Evolutionary conservation across 495 filamentous ascomycete species (phyloP).

Genomic region (Penicillium robsamsonii): DNA sequence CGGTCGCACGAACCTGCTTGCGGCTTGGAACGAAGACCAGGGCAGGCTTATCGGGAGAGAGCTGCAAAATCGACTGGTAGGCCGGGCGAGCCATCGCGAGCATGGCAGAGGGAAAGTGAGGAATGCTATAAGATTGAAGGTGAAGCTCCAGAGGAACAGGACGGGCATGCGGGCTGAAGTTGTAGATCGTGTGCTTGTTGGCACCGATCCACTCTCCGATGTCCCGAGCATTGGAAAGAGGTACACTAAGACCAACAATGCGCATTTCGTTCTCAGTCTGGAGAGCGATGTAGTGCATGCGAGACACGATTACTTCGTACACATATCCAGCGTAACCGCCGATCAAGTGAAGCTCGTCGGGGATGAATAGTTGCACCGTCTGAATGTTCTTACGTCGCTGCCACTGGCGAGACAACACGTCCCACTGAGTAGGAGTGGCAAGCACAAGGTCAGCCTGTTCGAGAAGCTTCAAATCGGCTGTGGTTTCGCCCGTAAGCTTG

Average conservation of each 20-base stretch:
- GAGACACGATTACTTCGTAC: constrained; percentile 93
- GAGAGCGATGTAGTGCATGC: constrained; percentile 93
- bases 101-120: constrained; percentile 97
- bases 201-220: constrained; percentile 98
- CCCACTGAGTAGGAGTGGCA: constrained; percentile 92
- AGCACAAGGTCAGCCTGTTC: constrained; percentile 88
- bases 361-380: constrained; percentile 86
- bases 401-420: constrained; percentile 93
- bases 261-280: constrained; percentile 83
- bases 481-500: constrained; percentile 92
- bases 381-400: constrained; percentile 93
- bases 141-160: constrained; percentile 88
- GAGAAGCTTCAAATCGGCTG: constrained; percentile 84
- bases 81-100: constrained; percentile 95
- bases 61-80: constrained; percentile 79
- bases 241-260: constrained; percentile 87
- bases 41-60: constrained; percentile 84
- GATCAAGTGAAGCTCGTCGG: constrained; percentile 95
- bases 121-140: constrained; percentile 92
- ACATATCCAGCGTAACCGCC: constrained; percentile 85
- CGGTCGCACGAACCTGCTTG: constrained; percentile 86
- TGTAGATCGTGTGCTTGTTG: constrained; percentile 97
- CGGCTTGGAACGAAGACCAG: constrained; percentile 88
- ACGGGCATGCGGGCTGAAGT: constrained; percentile 91
- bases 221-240: constrained; percentile 86